These are phyloP conservation scores for Lipomyces yarrowii DNA, from an alignment of 1,139 yeast genomes.

Conservation along the genomic window DNA sequence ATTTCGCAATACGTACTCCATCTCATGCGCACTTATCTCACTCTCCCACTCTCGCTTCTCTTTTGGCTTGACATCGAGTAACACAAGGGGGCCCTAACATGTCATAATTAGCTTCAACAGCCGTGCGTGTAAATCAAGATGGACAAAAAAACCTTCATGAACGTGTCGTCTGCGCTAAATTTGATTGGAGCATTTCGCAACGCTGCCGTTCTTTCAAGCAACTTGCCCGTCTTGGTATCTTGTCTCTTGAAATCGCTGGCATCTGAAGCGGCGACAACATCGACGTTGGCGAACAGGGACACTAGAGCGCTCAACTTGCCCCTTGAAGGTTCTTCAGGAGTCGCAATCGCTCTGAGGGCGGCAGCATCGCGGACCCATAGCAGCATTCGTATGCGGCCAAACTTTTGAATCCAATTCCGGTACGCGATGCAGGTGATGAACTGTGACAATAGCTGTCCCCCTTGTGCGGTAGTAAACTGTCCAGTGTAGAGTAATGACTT, in stretches of 20 bases:
- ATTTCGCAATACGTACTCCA: slow-evolving; percentile 69
- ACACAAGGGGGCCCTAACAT: slow-evolving; percentile 37
- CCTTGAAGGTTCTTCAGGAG: slow-evolving; percentile 10
- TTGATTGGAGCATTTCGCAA: slow-evolving; percentile 1
- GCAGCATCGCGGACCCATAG: slow-evolving; percentile 61
- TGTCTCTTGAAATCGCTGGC: not conserved
- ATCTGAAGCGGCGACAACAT: slow-evolving; percentile 13
- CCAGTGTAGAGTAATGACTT: slow-evolving; percentile 65
- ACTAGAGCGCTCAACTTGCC: slow-evolving; percentile 7
- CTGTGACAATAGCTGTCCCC: slow-evolving; percentile 74
- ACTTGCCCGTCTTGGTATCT: not conserved
- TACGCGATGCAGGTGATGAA: slow-evolving; percentile 71
- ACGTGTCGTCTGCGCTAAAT: slow-evolving; percentile 5
- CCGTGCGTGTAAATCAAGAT: not conserved
- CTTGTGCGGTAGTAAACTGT: slow-evolving; percentile 59
- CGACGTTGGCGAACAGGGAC: slow-evolving; percentile 19
- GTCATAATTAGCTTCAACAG: not conserved
- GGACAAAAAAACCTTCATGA: not conserved
- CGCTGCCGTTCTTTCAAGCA: not conserved
- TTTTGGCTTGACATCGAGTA: slow-evolving; percentile 65
- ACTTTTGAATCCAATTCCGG: slow-evolving; percentile 73
- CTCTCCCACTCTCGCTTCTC: slow-evolving; percentile 35
- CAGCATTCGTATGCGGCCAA: slow-evolving; percentile 73
- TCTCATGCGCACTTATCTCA: slow-evolving; percentile 51
- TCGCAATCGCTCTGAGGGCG: slow-evolving; percentile 59